Evolutionary conservation across 768 basidiomycete genomes (phyloP), one percentile per base, ranked within the genome.

Genomic region (Russula brevipes): DNA sequence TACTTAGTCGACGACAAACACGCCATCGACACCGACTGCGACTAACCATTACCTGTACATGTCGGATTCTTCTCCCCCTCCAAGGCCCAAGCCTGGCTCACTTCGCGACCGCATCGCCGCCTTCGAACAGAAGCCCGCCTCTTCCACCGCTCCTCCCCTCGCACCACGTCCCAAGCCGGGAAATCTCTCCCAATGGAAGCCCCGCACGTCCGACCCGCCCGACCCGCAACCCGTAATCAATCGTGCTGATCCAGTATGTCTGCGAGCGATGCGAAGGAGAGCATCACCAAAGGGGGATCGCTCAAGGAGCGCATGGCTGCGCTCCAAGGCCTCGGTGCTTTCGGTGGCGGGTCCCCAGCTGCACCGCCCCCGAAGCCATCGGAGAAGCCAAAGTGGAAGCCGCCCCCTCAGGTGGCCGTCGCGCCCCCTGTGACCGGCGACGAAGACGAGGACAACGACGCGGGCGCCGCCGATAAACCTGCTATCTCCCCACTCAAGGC

Each of bases 251-350:
- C 76, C 4, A 81, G 82, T 0, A 89, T 92, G 89, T 87, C 85
- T 30, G 91, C 91, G 5, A 83, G 84, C 35, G 95, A 98, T 77
- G 94, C 94, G 24, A 86, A 89, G 73, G 89, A 87, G 70, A 89
- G 88, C 69, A 95, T 96, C 74, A 82, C 82, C 5, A 85, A 85
- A 60, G 88, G 83, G 3, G 88, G 84, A 5, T 91, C 90, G 60
- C 75, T 98, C 68, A 94, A 87, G 76, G 96, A 97, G 63, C 85
- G 96, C 42, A 97, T 98, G 94, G 94, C 94, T 36, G 93, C 94
- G 3, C 76, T 98, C 42, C 90, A 94, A 72, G 91, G 89, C 8
- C 85, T 81, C 50, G 89, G 90, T 16, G 92, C 79, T 10, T 92
- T 96, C 70, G 90, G 90, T 16, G 81, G 77, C 1, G 71, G 72